These are phyloP conservation scores for Zelonia costaricensis DNA, from an alignment of 208 protist species.

Conservation along the genomic window DNA sequence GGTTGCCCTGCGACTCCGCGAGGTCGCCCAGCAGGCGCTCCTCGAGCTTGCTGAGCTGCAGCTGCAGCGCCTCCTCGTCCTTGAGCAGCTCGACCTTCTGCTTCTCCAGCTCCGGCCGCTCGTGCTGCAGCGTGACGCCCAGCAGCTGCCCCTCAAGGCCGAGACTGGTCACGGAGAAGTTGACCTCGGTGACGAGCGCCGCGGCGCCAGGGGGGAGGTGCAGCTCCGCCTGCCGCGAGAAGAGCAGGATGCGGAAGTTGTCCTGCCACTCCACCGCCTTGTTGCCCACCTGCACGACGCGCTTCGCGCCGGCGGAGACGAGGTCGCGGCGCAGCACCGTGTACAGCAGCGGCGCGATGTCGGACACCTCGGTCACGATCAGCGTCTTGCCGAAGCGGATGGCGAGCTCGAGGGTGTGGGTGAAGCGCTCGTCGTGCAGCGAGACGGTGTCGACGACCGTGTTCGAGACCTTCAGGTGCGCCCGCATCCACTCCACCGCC, in stretches of 20 bases:
- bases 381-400: slow-evolving; percentile 98
- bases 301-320: slow-evolving; percentile 86
- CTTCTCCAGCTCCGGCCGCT: slow-evolving; percentile 96
- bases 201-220: slow-evolving; percentile 86
- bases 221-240: slow-evolving; percentile 91
- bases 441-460: slow-evolving; percentile 84
- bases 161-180: slow-evolving; percentile 96
- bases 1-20: slow-evolving; percentile 89
- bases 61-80: slow-evolving; percentile 95
- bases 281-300: slow-evolving; percentile 95
- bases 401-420: slow-evolving; percentile 95
- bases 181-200: slow-evolving; percentile 93
- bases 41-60: slow-evolving; percentile 94
- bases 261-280: slow-evolving; percentile 97
- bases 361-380: slow-evolving; percentile 95
- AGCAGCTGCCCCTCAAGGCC: slow-evolving; percentile 97
- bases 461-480: slow-evolving; percentile 77
- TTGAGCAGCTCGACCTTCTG: slow-evolving; percentile 93
- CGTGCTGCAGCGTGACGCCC: slow-evolving; percentile 93
- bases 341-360: slow-evolving; percentile 95
- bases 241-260: slow-evolving; percentile 94
- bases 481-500: slow-evolving; percentile 92
- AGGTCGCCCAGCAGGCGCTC: slow-evolving; percentile 92
- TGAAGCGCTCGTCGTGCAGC: slow-evolving; percentile 94
- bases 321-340: slow-evolving; percentile 95